phyloP scores from a whole-genome alignment of 768 basidiomycete species.

The Crepidotus variabilis region DNA sequence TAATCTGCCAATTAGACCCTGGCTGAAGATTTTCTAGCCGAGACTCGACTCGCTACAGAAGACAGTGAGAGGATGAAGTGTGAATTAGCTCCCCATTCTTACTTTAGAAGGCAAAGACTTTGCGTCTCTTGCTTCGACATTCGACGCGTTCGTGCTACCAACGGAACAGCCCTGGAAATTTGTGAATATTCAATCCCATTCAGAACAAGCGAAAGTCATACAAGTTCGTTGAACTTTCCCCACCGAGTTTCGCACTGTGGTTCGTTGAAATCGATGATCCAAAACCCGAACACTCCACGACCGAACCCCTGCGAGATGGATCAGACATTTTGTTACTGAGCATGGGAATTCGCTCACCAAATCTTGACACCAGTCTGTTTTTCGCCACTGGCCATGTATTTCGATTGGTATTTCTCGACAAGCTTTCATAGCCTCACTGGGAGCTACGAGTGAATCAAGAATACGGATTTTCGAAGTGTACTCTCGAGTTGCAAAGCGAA shows the following conservation, averaged over 20 bases:
- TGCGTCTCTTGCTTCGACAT: not conserved
- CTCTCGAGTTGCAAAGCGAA: conserved; percentile 25
- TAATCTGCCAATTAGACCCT: conserved; percentile 27
- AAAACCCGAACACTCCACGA: conserved; percentile 25
- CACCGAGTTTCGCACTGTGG: conserved; percentile 23
- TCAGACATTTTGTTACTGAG: not conserved
- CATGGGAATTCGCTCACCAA: conserved; percentile 14
- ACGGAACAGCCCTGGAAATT: conserved; percentile 15
- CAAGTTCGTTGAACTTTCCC: conserved; percentile 23
- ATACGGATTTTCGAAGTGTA: conserved; percentile 21
- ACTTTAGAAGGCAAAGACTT: conserved; percentile 2
- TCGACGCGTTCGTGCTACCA: conserved; percentile 1
- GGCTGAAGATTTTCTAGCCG: conserved; percentile 20
- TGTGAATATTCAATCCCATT: not conserved
- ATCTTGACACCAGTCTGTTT: conserved; percentile 25
- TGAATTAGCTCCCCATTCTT: not conserved
- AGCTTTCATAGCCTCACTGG: conserved; percentile 16
- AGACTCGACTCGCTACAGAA: conserved; percentile 18
- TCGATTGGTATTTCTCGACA: conserved; percentile 21
- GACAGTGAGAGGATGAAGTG: not conserved
- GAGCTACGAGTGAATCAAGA: not conserved
- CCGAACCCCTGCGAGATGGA: conserved; percentile 17
- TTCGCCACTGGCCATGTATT: conserved; percentile 19
- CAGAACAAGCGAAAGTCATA: conserved; percentile 2
- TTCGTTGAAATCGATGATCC: conserved; percentile 24